These are phyloP conservation scores for Hypsizygus marmoreus DNA, from an alignment of 768 basidiomycete genomes.

Conservation along the genomic window DNA sequence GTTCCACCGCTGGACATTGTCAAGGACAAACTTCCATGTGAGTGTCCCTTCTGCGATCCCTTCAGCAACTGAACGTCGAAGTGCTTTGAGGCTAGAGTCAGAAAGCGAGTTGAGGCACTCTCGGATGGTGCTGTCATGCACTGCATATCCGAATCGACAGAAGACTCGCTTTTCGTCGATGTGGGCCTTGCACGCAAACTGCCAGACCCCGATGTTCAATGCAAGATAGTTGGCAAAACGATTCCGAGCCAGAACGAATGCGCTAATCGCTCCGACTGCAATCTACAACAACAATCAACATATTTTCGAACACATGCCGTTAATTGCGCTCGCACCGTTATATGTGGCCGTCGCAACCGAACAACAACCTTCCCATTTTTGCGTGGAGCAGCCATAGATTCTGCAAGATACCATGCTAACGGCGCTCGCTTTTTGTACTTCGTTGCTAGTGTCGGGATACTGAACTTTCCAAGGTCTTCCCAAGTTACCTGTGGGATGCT, in stretches of 20 bases:
- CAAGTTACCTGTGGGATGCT: conserved; percentile 15
- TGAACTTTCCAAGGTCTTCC: conserved; percentile 16
- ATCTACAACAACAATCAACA: conserved; percentile 12
- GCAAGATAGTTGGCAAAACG: conserved; percentile 24
- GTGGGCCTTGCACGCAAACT: conserved; percentile 22
- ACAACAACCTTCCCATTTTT: conserved; percentile 16
- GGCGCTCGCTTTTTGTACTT: conserved; percentile 14
- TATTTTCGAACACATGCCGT: not conserved
- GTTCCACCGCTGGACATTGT: conserved; percentile 2
- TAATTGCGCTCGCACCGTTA: conserved; percentile 13
- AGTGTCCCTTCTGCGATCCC: not conserved
- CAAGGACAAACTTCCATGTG: conserved; percentile 1
- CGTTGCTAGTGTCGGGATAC: conserved; percentile 12
- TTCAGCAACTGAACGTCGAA: conserved; percentile 8
- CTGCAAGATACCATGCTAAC: conserved; percentile 19
- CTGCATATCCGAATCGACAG: conserved; percentile 18
- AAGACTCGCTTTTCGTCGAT: conserved; percentile 23
- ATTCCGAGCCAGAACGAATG: conserved; percentile 19
- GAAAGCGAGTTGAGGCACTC: conserved; percentile 19
- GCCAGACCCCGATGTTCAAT: conserved; percentile 21
- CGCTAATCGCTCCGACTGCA: conserved; percentile 21
- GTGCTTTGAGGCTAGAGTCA: conserved; percentile 1
- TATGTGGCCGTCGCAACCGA: conserved; percentile 21
- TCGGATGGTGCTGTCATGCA: conserved; percentile 18
- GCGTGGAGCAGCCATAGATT: conserved; percentile 18